Evolutionary conservation across 1,284 basidiomycete species (phyloP).

Genomic region (Fereydounia khargensis): DNA sequence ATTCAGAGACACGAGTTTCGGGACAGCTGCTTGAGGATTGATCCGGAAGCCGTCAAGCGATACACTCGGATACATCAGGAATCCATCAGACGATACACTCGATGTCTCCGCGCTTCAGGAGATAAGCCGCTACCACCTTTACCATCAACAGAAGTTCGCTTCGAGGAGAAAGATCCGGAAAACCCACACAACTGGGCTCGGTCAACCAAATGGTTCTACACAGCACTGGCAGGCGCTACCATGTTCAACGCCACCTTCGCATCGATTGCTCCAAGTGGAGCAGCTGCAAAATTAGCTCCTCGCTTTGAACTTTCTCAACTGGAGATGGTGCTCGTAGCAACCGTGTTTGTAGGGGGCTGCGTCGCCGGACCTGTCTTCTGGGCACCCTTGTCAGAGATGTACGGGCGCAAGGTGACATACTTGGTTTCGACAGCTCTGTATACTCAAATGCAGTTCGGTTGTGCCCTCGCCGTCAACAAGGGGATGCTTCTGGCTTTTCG

Average conservation of each 20-base stretch:
- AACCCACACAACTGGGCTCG: slow-evolving; percentile 1
- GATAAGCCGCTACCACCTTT: not conserved
- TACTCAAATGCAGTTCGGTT: slow-evolving; percentile 13
- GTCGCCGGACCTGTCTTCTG: slow-evolving; percentile 27
- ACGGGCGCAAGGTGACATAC: slow-evolving; percentile 6
- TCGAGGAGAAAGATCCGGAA: not conserved
- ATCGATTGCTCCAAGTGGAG: slow-evolving; percentile 25
- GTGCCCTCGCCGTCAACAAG: slow-evolving; percentile 15
- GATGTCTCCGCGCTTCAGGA: no score
- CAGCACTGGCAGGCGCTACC: slow-evolving; percentile 13
- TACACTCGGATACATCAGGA: no score
- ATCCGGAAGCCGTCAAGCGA: no score
- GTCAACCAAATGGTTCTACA: slow-evolving; percentile 8
- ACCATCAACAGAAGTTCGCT: not conserved
- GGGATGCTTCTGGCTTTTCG: slow-evolving; percentile 14
- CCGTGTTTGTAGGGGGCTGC: slow-evolving; percentile 30
- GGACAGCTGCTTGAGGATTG: no score
- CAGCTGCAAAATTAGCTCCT: slow-evolving; percentile 4
- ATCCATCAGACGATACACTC: no score
- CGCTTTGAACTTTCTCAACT: slow-evolving; percentile 11
- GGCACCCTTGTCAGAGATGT: slow-evolving; percentile 29
- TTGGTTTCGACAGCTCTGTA: slow-evolving; percentile 10
- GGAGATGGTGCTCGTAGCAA: slow-evolving; percentile 15
- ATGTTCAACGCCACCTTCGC: slow-evolving; percentile 33
- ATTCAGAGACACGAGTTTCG: no score